A percentile compares a stretch with the other conserved stretches of the same genome.
These are phyloP conservation scores for Halteria grandinella DNA, from an alignment of 73 alveolate species.

Conservation along the genomic window DNA sequence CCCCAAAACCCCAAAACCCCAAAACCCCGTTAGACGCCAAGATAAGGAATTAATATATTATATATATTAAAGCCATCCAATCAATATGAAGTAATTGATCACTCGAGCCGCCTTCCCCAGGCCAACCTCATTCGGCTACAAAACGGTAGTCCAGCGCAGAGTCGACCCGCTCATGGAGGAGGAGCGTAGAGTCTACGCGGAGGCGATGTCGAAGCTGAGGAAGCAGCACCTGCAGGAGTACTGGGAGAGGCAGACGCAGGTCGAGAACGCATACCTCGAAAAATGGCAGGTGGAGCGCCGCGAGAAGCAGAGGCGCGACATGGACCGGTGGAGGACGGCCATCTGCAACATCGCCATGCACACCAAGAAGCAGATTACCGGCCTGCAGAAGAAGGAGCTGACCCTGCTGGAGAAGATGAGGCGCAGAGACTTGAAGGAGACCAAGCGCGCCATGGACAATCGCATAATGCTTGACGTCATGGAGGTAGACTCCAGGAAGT, in stretches of 20 bases:
- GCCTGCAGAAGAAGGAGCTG: conserved; percentile 25
- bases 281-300: not conserved
- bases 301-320: conserved; percentile 22
- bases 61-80: too few species aligned
- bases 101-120: not conserved
- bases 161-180: not conserved
- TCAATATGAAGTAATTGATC: too few species aligned
- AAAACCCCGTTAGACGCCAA: too few species aligned
- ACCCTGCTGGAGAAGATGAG: conserved; percentile 21
- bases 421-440: conserved; percentile 4
- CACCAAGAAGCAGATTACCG: conserved; percentile 43
- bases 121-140: not conserved
- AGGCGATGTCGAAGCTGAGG: not conserved
- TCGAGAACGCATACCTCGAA: conserved; percentile 11
- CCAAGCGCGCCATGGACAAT: conserved; percentile 26
- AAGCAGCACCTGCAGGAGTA: conserved; percentile 20
- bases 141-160: not conserved
- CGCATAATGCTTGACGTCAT: conserved; percentile 46
- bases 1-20: too few species aligned
- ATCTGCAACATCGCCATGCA: conserved; percentile 51
- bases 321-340: conserved; percentile 33
- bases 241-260: conserved; percentile 47
- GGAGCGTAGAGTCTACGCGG: not conserved
- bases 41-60: too few species aligned
- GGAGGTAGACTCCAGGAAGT: conserved; percentile 20